Conservation (phyloP, 1,284 basidiomycete genomes). For the Moesziomyces aphidis region DNA sequence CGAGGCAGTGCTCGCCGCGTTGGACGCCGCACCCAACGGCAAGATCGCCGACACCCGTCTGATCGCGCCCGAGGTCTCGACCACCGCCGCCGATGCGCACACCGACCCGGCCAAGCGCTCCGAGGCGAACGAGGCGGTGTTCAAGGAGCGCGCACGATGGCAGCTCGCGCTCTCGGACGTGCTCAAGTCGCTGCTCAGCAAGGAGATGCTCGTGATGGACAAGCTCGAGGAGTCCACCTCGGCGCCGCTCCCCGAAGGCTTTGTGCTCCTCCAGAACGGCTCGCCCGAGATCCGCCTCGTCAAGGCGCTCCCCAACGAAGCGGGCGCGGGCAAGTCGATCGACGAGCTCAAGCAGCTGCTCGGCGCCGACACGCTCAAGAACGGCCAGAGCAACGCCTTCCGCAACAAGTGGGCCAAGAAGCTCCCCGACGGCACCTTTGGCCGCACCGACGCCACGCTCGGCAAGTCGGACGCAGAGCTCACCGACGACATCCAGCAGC, state of each 20-base stretch:
- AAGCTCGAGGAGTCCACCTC: constrained; percentile 56
- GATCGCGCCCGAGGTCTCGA: constrained; percentile 42
- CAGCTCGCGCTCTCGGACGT: constrained; percentile 63
- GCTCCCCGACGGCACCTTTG: constrained; percentile 86
- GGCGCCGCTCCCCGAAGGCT: constrained; percentile 41
- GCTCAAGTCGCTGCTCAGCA: constrained; percentile 61
- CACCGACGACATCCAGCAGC: constrained; percentile 71
- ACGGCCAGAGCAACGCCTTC: constrained; percentile 93
- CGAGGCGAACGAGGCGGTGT: constrained; percentile 52
- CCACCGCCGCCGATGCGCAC: constrained; percentile 29
- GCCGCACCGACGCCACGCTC: constrained; percentile 73
- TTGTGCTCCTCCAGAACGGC: constrained; percentile 51
- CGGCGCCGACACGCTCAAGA: constrained; percentile 65
- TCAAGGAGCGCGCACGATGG: constrained; percentile 63
- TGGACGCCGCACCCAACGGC: constrained; percentile 52
- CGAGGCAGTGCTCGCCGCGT: constrained; percentile 53
- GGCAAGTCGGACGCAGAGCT: constrained; percentile 43
- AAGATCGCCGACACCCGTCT: constrained; percentile 56
- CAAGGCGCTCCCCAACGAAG: constrained; percentile 54
- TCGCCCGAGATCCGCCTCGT: constrained; percentile 64
- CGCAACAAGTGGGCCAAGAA: constrained; percentile 97
- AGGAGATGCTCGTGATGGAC: constrained; percentile 59
- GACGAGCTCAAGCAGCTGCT: constrained; percentile 57
- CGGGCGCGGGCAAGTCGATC: constrained; percentile 53
- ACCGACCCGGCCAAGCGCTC: constrained; percentile 50